Evolutionary conservation across 2,329 filamentous ascomycete species (phyloP), one percentile per base, ranked within the genome.

Genomic region (Nemania abortiva): DNA sequence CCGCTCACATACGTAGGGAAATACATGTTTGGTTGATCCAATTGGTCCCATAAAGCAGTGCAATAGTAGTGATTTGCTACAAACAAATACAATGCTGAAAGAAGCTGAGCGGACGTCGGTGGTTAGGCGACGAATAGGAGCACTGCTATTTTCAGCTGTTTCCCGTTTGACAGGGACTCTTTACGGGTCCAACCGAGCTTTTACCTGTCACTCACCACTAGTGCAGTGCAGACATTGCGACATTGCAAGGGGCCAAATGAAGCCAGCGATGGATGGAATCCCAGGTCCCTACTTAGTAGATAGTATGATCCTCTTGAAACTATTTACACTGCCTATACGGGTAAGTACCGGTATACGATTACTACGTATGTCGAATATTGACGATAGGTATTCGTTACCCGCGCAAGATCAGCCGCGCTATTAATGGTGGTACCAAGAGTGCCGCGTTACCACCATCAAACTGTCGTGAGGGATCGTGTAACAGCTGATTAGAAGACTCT

Each of bases 81-180:
- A 11, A 3, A 42, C 39, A 20, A 18, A 47, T 9, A 45, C 13
- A 15, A 22, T 24, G 42, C 66, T 61, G 58, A 37, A 58, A 55
- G 47, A 66, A 70, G 70, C 70, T 71, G 64, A 69, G 47, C 29
- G 22, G 10, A 29, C 57, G 37, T 56, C 49, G 42, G 18, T 55
- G 67, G 61, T 71, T 70, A 71, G 70, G 70, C 70, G 70, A 63
- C 70, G 70, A 71, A 71, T 71, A 18, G 60, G 70, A 68, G 57
- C 37, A 39, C 55, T 63, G 60, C 61, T 71, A 71, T 71, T 71
- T 70, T 71, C 70, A 70, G 70, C 70, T 62, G 56, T 22, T 42
- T 62, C 55, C 66, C 47, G 31, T 57, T 22, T n/a, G 50, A 45
- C 63, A 55, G 50, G 61, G 66, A 39, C 18, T 55, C 56, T 56